A percentile compares a stretch with the other conserved stretches of the same genome.
Conservation (phyloP, 768 basidiomycete genomes). For the Auriscalpium orientale region DNA sequence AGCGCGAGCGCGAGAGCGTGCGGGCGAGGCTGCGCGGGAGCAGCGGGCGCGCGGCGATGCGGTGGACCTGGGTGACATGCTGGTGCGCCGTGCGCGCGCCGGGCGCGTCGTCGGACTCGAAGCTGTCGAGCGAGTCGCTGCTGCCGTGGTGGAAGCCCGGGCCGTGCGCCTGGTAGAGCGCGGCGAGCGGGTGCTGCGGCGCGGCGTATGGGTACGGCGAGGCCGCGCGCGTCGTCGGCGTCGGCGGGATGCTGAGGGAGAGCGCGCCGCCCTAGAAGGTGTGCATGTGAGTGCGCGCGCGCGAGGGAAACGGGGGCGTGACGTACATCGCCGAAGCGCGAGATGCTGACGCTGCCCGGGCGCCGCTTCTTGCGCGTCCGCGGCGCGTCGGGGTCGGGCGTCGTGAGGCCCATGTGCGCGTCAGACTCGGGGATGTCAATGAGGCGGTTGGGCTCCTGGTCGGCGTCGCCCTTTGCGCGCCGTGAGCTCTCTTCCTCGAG, state of each 20-base stretch:
- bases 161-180: slow-evolving; percentile 23
- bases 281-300: background rate
- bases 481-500: slow-evolving; percentile 52
- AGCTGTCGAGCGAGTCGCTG: slow-evolving; percentile 23
- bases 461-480: slow-evolving; percentile 22
- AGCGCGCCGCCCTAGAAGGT: background rate
- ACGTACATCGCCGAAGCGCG: slow-evolving; percentile 53
- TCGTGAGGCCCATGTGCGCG: slow-evolving; percentile 2
- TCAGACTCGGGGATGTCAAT: slow-evolving; percentile 4
- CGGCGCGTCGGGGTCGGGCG: background rate
- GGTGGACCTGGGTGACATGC: slow-evolving; percentile 15
- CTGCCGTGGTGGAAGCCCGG: slow-evolving; percentile 12
- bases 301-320: background rate
- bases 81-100: slow-evolving; percentile 3
- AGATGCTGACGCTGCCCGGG: slow-evolving; percentile 49
- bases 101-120: slow-evolving; percentile 3
- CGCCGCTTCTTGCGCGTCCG: slow-evolving; percentile 26
- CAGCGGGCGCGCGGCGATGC: slow-evolving; percentile 13
- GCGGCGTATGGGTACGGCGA: slow-evolving; percentile 14
- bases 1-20: slow-evolving; percentile 10
- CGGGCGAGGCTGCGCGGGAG: slow-evolving; percentile 12
- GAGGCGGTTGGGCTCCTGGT: background rate
- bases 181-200: slow-evolving; percentile 15
- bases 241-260: too few relatives aligned
- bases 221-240: too few relatives aligned